These are phyloP conservation scores for Xylaria multiplex DNA, from an alignment of 2,329 filamentous ascomycete genomes.

Conservation along the genomic window DNA sequence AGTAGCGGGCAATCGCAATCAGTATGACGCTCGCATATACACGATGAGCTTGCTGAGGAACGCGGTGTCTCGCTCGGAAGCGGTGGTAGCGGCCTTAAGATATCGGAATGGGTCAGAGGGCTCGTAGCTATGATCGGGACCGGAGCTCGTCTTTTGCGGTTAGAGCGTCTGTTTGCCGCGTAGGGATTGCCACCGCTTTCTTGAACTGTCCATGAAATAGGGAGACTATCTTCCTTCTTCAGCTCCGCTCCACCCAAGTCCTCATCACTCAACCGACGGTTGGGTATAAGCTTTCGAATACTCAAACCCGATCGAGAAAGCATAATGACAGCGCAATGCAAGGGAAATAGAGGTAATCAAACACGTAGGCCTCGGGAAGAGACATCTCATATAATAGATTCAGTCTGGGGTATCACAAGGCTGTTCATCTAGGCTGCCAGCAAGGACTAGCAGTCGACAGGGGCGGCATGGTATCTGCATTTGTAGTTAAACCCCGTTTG, in stretches of 20 bases:
- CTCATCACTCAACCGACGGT: constrained; percentile 45
- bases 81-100: constrained; percentile 52
- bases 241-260: constrained; percentile 43
- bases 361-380: constrained; percentile 41
- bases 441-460: constrained; percentile 37
- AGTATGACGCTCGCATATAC: constrained; percentile 53
- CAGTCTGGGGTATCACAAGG: constrained; percentile 45
- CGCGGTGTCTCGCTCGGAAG: constrained; percentile 52
- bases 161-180: constrained; percentile 44
- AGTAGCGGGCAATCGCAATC: constrained; percentile 45
- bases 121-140: constrained; percentile 54
- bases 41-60: constrained; percentile 59
- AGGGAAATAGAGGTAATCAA: constrained; percentile 42
- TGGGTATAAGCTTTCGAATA: constrained; percentile 57
- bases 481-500: constrained; percentile 41
- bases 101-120: constrained; percentile 53
- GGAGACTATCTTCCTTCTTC: constrained; percentile 30
- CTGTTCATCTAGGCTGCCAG: constrained; percentile 31
- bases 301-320: constrained; percentile 54
- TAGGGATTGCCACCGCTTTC: constrained; percentile 40
- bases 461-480: constrained; percentile 39
- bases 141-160: constrained; percentile 48
- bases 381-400: constrained; percentile 46
- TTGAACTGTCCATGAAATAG: constrained; percentile 31
- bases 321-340: constrained; percentile 50